Evolutionary conservation across 1,284 basidiomycete species (phyloP).

Genomic region (Flammula alnicola): DNA sequence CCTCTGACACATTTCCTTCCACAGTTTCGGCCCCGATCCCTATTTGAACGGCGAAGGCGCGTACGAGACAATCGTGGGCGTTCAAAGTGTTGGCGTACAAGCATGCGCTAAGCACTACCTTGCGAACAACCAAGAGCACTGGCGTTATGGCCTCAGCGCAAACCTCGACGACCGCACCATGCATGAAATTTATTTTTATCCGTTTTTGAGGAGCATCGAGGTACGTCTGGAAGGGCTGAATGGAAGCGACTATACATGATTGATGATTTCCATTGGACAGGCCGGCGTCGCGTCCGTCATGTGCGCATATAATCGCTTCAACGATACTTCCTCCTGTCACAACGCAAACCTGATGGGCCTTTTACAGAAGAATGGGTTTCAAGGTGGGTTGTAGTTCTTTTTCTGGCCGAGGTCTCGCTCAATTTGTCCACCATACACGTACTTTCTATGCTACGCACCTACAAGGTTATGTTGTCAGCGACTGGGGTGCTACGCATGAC

Average conservation of each 20-base stretch:
- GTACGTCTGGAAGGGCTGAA: constrained; percentile 21
- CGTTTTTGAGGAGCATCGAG: constrained; percentile 56
- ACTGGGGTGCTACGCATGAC: constrained; percentile 56
- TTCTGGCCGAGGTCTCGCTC: background rate
- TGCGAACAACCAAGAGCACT: constrained; percentile 59
- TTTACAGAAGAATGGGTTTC: constrained; percentile 44
- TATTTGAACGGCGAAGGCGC: constrained; percentile 70
- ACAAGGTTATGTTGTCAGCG: constrained; percentile 52
- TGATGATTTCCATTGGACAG: constrained; percentile 27
- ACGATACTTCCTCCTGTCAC: constrained; percentile 47
- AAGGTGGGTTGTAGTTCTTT: constrained; percentile 35
- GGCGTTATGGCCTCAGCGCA: constrained; percentile 46
- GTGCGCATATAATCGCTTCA: constrained; percentile 71
- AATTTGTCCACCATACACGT: no score
- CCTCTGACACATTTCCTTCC: no score
- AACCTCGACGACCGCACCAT: constrained; percentile 71
- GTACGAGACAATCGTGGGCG: constrained; percentile 61
- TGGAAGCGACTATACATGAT: background rate
- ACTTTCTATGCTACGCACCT: no score
- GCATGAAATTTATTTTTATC: constrained; percentile 64
- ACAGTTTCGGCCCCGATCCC: constrained; percentile 64
- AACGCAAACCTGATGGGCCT: constrained; percentile 41
- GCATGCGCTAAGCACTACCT: constrained; percentile 70
- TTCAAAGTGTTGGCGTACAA: constrained; percentile 70
- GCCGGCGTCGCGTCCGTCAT: constrained; percentile 73